These are phyloP conservation scores for Fusarium secorum DNA, from an alignment of 2,329 filamentous ascomycete genomes.

Conservation along the genomic window DNA sequence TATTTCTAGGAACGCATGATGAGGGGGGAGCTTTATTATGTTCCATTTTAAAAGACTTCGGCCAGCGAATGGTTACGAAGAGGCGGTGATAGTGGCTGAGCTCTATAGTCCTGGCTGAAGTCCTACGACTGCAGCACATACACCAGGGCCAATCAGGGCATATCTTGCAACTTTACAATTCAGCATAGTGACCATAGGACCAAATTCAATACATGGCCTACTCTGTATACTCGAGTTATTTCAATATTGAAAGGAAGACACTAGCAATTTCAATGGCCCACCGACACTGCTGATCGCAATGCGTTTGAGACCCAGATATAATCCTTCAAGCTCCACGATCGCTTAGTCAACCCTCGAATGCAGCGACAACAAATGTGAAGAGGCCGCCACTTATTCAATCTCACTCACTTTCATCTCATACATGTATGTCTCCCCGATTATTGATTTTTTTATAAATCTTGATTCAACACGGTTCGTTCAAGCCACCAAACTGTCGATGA, in stretches of 20 bases:
- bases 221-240: no score
- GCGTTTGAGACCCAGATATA: neutral
- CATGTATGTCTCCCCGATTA: neutral
- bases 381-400: neutral
- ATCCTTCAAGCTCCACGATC: neutral
- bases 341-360: neutral
- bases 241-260: neutral
- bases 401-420: no score
- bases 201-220: neutral
- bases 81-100: neutral
- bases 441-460: no score
- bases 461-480: neutral
- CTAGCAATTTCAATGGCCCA: neutral
- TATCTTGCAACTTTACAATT: rapidly evolving
- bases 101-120: neutral
- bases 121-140: neutral
- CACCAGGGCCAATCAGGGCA: neutral
- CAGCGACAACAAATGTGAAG: neutral
- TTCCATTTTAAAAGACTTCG: neutral
- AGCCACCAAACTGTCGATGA: neutral
- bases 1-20: rapidly evolving
- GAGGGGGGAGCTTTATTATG: no score
- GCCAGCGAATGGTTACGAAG: neutral
- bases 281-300: neutral
- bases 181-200: neutral